Conservation (phyloP, 2,329 filamentous ascomycete genomes). For the Rhexocercosporidium sp. region DNA sequence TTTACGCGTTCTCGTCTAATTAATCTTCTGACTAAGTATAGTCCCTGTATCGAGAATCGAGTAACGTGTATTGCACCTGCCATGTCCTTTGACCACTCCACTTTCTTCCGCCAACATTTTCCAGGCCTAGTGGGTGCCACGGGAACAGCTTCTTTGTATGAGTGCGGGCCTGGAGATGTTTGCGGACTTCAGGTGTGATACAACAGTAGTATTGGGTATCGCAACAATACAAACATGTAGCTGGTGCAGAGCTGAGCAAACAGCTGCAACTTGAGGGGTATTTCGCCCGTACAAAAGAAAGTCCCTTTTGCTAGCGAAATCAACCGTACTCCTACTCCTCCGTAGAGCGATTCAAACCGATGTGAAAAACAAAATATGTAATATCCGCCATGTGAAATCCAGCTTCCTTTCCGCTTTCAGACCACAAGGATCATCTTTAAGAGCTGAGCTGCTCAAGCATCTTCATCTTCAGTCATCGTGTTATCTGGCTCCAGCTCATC, state of each 20-base stretch:
- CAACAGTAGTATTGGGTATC: conserved; percentile 24
- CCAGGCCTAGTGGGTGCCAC: conserved; percentile 23
- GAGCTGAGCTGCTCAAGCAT: conserved; percentile 28
- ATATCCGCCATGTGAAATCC: neutral
- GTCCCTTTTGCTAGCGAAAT: neutral
- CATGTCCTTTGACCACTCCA: conserved; percentile 12
- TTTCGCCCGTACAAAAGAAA: conserved; percentile 15
- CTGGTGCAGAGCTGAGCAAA: conserved; percentile 10
- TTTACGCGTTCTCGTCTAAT: no score
- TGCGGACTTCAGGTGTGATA: conserved; percentile 26
- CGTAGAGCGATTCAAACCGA: neutral
- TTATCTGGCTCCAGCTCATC: conserved; percentile 37
- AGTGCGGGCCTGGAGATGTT: conserved; percentile 25
- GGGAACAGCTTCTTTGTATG: conserved; percentile 28
- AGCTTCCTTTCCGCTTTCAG: neutral
- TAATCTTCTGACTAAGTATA: no score
- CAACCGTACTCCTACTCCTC: neutral
- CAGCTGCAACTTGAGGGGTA: conserved; percentile 18
- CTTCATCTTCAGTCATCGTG: conserved; percentile 31
- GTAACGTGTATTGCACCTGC: conserved; percentile 27
- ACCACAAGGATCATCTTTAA: neutral
- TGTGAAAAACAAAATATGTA: conserved; percentile 1
- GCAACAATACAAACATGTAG: conserved; percentile 12
- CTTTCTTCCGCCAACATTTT: conserved; percentile 21
- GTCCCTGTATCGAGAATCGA: conserved; percentile 14